These are phyloP conservation scores for Oropetium thomaeum DNA, from an alignment of 176 grass and related monocot genomes.

Conservation along the genomic window DNA sequence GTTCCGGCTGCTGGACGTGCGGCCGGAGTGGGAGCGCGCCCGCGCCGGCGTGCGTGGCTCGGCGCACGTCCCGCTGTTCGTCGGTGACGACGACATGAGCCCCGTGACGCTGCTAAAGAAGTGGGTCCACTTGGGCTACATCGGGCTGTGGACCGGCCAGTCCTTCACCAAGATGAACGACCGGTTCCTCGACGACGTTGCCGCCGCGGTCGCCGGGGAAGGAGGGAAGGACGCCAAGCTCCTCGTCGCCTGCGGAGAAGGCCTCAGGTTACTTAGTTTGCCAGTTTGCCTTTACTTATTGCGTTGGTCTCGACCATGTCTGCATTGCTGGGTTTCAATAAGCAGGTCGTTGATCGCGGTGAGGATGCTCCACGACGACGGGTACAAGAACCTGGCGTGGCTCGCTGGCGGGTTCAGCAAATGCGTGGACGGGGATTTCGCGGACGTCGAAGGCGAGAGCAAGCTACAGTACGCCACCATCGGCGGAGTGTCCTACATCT, in stretches of 20 bases:
- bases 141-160: constrained; percentile 87
- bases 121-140: constrained; percentile 94
- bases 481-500: constrained; percentile 77
- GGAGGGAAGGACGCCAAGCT: constrained; percentile 69
- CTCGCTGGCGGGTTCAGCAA: constrained; percentile 85
- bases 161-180: constrained; percentile 77
- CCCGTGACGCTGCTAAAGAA: constrained; percentile 82
- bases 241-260: constrained; percentile 89
- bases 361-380: constrained; percentile 67
- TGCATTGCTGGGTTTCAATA: background rate
- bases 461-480: constrained; percentile 86
- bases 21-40: constrained; percentile 74
- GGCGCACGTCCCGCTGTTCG: constrained; percentile 65
- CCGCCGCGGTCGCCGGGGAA: constrained; percentile 20
- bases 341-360: constrained; percentile 83
- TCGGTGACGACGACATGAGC: constrained; percentile 53
- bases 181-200: constrained; percentile 64
- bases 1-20: constrained; percentile 73
- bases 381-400: constrained; percentile 83
- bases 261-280: constrained; percentile 73
- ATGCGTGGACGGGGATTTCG: constrained; percentile 57
- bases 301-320: background rate
- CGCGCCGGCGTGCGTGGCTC: constrained; percentile 62
- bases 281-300: too few species aligned
- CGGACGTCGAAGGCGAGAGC: constrained; percentile 56